Percentiles rank a stretch among this genome's conserved stretches.
These are phyloP conservation scores for Nephelium lappaceum DNA, from an alignment of 345 rosid species.

Conservation along the genomic window DNA sequence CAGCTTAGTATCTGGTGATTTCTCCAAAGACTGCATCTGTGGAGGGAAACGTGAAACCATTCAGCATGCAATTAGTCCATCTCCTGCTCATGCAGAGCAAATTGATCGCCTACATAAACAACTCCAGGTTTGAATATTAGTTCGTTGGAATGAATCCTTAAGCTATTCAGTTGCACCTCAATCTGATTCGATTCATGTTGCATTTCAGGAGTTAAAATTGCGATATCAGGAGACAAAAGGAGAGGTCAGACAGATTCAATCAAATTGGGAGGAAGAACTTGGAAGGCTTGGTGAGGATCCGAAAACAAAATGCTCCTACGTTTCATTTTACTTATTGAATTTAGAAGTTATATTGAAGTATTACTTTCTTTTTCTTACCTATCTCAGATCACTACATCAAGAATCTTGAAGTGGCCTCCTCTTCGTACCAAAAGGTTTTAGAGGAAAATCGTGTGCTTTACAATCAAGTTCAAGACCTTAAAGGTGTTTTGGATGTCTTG, in stretches of 20 bases:
- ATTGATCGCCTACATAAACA: constrained; percentile 60
- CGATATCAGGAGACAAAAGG: constrained; percentile 49
- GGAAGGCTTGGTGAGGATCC: constrained; percentile 58
- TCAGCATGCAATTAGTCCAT: constrained; percentile 29
- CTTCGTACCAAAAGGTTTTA: constrained; percentile 77
- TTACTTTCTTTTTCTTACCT: not conserved
- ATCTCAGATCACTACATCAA: constrained; percentile 65
- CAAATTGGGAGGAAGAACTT: constrained; percentile 66
- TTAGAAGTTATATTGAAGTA: not conserved
- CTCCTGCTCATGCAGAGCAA: constrained; percentile 39
- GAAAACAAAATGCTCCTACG: not conserved
- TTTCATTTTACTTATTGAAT: not conserved
- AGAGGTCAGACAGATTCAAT: constrained; percentile 65
- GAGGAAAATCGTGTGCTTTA: constrained; percentile 92
- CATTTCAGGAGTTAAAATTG: constrained; percentile 61
- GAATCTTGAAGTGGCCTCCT: constrained; percentile 74
- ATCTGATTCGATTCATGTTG: not conserved
- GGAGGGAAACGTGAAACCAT: constrained; percentile 54
- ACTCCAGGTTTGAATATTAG: constrained; percentile 54
- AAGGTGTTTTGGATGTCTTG: constrained; percentile 48
- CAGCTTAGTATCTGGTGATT: constrained; percentile 58
- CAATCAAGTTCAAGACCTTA: constrained; percentile 98
- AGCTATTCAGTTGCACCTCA: too few species aligned
- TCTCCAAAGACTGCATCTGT: constrained; percentile 82
- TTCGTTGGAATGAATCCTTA: not conserved